Conservation (phyloP, 331 rosid genomes). For the Spiraea crenata region DNA sequence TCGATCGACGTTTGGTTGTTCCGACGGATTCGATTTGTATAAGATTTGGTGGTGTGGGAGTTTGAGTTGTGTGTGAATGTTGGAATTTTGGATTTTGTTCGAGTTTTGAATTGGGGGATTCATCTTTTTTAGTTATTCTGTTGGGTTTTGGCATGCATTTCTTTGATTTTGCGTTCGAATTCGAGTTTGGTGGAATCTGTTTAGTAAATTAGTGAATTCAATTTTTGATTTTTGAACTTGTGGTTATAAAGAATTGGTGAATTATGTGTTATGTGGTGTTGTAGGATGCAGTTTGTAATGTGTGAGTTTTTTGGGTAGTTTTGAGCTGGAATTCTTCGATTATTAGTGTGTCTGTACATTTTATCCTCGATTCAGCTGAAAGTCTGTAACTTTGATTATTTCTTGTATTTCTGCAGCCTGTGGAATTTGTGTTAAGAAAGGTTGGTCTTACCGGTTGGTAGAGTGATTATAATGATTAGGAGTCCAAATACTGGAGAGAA, state of each 20-base stretch:
- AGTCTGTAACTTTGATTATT: neutral
- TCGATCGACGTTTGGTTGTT: neutral
- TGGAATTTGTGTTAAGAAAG: conserved; percentile 28
- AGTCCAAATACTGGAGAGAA: conserved; percentile 39
- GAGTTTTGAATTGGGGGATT: neutral
- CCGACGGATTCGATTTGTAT: neutral
- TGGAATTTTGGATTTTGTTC: neutral
- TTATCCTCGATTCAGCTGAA: neutral
- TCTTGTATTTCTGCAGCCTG: conserved; percentile 15
- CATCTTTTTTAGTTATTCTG: neutral
- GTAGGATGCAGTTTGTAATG: neutral
- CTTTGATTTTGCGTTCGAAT: conserved; percentile 1
- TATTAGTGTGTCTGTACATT: neutral
- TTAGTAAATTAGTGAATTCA: neutral
- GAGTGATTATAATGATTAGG: conserved; percentile 73
- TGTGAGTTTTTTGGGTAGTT: neutral
- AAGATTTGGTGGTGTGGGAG: neutral
- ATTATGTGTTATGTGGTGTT: conserved; percentile 5
- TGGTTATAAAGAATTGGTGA: neutral
- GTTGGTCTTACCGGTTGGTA: conserved; percentile 30
- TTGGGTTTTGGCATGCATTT: neutral
- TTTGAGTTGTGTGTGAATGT: neutral
- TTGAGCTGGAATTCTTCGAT: neutral
- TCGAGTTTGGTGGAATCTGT: neutral
- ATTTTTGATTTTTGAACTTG: neutral